Conservation (phyloP, 345 rosid species). For the Aurinia saxatilis region DNA sequence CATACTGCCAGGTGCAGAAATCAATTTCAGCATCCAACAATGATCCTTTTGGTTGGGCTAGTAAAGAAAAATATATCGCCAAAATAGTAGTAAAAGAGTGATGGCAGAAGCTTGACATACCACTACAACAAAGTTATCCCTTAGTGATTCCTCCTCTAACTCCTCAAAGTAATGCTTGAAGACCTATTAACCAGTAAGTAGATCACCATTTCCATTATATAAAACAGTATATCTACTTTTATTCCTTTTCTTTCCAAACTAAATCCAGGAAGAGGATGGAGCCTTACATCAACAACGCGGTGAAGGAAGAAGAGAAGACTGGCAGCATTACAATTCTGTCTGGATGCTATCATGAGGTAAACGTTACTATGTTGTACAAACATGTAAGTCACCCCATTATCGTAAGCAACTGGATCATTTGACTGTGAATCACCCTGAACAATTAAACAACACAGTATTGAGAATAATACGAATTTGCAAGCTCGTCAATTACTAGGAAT, state of each 20-base stretch:
- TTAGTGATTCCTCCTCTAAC: constrained; percentile 67
- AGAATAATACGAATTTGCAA: no score
- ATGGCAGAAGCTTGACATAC: constrained; percentile 37
- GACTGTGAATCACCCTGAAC: constrained; percentile 61
- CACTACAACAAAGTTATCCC: constrained; percentile 85
- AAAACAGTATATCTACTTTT: not conserved
- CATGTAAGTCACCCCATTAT: constrained; percentile 63
- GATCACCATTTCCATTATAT: not conserved
- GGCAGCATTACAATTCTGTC: constrained; percentile 76
- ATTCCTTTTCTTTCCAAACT: not conserved
- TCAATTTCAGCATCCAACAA: not conserved
- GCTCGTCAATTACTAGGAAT: no score
- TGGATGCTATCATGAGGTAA: constrained; percentile 57
- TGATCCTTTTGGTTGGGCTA: no score
- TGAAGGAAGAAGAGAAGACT: constrained; percentile 57
- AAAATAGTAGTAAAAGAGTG: no score
- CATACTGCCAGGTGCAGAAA: constrained; percentile 59
- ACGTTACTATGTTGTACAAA: constrained; percentile 64
- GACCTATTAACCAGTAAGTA: constrained; percentile 30
- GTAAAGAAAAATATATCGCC: no score
- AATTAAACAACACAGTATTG: not conserved
- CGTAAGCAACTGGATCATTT: constrained; percentile 72
- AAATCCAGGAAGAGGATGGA: not conserved
- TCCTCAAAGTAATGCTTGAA: constrained; percentile 80
- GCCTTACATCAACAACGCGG: constrained; percentile 60